Base-by-base conservation (phyloP, 2,329 filamentous ascomycete genomes). In the Aspergillus bombycis region DNA sequence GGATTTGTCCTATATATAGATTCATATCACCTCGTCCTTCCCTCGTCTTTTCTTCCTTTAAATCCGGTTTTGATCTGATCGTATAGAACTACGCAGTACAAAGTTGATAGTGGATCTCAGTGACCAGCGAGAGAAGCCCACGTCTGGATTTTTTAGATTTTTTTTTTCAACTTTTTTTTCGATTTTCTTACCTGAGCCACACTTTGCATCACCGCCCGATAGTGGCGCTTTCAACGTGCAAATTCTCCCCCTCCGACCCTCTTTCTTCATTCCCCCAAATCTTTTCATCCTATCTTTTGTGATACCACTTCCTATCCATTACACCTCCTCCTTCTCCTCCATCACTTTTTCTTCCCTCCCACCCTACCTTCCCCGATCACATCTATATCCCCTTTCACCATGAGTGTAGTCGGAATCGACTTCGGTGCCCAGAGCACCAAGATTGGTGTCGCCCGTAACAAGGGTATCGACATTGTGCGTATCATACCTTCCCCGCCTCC, bases 401-500 rank as follows among this genome's bases (percentile, higher is more conserved):
- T 88, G 85, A 84, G 81, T 80, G 86, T 87, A 76, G 85, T 89
- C 74, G 93, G 93, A 82, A 88, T 96, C 82, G 94, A 98, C 88
- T 90, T 98, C 84, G 94, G 94, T 84, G 93, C 93, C 72, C 89
- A 96, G 80, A 97, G 96, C 88, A 97, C 94, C 79, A 94, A 96
- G 78, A 91, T 98, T 82, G 94, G 94, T 79, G 94, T 98, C 81
- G 95, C 95, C 78, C 89, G 95, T 81, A 98, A 98, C 83, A 94
- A 96, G 80, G 95, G 95, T 84, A 95, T 99, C 81, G 95, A 99
- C 86, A 95, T 99, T 80, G 93, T 97, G 87, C 78, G 93, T 95
- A 77, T 69, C 69, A 68, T 69, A 56, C 38, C 71, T 72, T 71
- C 69, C 68, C 61, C 55, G 46, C 57, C 52, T 45, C 30, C 45